These are phyloP conservation scores for Suhomyces vadensis DNA, from an alignment of 805 yeast species.

Conservation along the genomic window DNA sequence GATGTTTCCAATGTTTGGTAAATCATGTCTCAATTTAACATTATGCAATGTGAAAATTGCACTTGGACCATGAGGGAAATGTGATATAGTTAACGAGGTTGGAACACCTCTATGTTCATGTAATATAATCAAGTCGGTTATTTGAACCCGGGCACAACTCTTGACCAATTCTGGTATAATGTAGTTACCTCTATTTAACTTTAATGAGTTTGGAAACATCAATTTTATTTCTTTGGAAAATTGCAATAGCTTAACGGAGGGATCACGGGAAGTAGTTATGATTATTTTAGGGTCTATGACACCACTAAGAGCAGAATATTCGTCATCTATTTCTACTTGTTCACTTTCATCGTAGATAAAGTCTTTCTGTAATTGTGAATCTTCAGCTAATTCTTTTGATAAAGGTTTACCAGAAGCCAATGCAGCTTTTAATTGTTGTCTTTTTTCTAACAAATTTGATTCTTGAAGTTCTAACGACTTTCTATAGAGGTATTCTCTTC, in stretches of 20 bases:
- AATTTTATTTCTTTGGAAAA: conserved; percentile 90
- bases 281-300: conserved; percentile 86
- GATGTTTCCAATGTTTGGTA: conserved; percentile 79
- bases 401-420: conserved; percentile 89
- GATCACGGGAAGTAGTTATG: conserved; percentile 92
- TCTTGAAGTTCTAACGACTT: conserved; percentile 91
- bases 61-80: conserved; percentile 98
- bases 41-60: conserved; percentile 92
- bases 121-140: conserved; percentile 79
- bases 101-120: conserved; percentile 99
- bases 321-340: conserved; percentile 78
- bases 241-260: conserved; percentile 80
- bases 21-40: conserved; percentile 91
- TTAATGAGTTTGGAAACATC: conserved; percentile 83
- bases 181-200: conserved; percentile 92
- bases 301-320: conserved; percentile 85
- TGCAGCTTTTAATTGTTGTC: conserved; percentile 84
- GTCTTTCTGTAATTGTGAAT: conserved; percentile 74
- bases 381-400: conserved; percentile 89
- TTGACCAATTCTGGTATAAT: conserved; percentile 80
- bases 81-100: conserved; percentile 86
- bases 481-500: conserved; percentile 88
- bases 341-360: conserved; percentile 83
- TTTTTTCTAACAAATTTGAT: conserved; percentile 77
- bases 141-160: conserved; percentile 77